These are phyloP conservation scores for Mixia osmundae DNA, from an alignment of 1,284 basidiomycete species.

Conservation along the genomic window DNA sequence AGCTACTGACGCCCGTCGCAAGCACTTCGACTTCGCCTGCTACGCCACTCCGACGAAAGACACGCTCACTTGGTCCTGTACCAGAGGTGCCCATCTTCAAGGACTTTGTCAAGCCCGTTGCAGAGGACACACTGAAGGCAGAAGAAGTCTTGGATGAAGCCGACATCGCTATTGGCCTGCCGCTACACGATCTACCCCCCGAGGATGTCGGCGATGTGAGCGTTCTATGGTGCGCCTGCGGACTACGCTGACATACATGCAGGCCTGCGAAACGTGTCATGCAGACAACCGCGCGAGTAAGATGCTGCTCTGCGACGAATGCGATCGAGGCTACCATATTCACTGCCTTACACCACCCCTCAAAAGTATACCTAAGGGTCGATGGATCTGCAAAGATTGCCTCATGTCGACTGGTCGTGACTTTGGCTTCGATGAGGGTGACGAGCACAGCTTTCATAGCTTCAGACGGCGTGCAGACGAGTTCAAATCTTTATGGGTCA, in stretches of 20 bases:
- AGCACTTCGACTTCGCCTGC: constrained; percentile 14
- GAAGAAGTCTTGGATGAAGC: too few relatives aligned
- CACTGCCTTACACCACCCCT: constrained; percentile 87
- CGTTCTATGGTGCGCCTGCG: too few relatives aligned
- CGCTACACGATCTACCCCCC: too few relatives aligned
- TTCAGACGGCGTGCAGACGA: constrained; percentile 77
- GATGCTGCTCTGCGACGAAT: constrained; percentile 91
- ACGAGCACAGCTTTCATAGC: constrained; percentile 75
- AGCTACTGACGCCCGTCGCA: neutral
- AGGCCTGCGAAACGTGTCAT: constrained; percentile 56
- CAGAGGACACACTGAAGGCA: too few relatives aligned
- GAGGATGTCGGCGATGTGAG: too few relatives aligned
- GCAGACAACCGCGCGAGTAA: constrained; percentile 9
- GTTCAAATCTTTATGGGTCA: constrained; percentile 77
- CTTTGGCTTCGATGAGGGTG: constrained; percentile 94
- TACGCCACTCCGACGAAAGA: too few relatives aligned
- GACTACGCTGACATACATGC: constrained; percentile 14
- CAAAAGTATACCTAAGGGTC: constrained; percentile 56
- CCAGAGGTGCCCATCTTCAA: neutral
- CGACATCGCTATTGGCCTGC: too few relatives aligned
- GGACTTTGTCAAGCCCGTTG: constrained; percentile 1
- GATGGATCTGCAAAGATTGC: constrained; percentile 92
- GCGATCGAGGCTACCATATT: constrained; percentile 91
- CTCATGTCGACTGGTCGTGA: constrained; percentile 85
- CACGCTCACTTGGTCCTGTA: too few relatives aligned